phyloP scores from a whole-genome alignment of 352 stramenopile genomes.

The Salisapilia sapeloensis region DNA sequence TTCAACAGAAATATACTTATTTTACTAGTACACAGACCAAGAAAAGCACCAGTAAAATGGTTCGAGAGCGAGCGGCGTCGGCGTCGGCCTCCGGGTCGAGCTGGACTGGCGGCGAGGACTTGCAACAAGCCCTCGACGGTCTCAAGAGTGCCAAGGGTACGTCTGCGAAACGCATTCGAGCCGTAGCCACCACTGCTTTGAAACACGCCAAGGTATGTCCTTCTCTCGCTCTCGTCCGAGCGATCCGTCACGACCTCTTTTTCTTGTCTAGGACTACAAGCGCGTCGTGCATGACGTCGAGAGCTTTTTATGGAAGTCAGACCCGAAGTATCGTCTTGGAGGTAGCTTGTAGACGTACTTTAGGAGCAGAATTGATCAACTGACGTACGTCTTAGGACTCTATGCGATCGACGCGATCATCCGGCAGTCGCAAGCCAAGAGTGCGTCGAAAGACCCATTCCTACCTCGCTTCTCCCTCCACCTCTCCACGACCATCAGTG shows the following conservation, averaged over 20 bases:
- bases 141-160: conserved; percentile 60
- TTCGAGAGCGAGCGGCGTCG: conserved; percentile 1
- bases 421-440: conserved; percentile 49
- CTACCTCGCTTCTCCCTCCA: conserved; percentile 66
- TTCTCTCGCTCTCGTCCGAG: background rate
- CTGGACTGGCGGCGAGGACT: conserved; percentile 58
- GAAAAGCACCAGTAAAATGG: background rate
- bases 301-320: conserved; percentile 67
- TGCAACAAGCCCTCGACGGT: conserved; percentile 46
- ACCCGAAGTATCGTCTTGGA: conserved; percentile 64
- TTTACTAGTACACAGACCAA: no score
- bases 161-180: conserved; percentile 60
- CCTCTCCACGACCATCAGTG: conserved; percentile 47
- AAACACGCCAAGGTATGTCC: conserved; percentile 49
- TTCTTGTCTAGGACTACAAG: conserved; percentile 57
- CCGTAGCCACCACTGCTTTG: conserved; percentile 42
- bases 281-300: conserved; percentile 77
- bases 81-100: conserved; percentile 3
- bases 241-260: conserved; percentile 3
- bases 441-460: conserved; percentile 44
- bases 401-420: conserved; percentile 79
- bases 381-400: conserved; percentile 14
- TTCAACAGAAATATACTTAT: no score
- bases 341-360: conserved; percentile 8
- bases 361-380: background rate